These are phyloP conservation scores for Blastobotrys chiropterorum DNA, from an alignment of 805 yeast genomes.

Conservation along the genomic window DNA sequence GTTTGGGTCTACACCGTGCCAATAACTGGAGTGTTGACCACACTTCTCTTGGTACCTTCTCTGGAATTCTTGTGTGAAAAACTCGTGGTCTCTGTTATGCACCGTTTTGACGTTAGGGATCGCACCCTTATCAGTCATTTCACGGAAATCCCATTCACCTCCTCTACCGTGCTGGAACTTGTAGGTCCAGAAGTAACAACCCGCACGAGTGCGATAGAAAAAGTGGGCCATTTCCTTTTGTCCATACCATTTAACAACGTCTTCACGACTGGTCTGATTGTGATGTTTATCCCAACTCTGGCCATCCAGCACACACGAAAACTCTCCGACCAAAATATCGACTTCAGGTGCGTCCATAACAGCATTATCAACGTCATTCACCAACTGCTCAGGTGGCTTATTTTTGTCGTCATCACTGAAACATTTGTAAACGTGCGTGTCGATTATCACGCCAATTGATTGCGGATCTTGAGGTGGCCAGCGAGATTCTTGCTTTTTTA, in stretches of 20 bases:
- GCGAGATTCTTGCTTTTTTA: constrained; percentile 32
- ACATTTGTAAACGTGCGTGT: constrained; percentile 81
- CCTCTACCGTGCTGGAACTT: constrained; percentile 86
- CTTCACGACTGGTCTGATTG: constrained; percentile 42
- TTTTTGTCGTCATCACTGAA: constrained; percentile 67
- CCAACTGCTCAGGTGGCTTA: constrained; percentile 60
- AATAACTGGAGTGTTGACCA: constrained; percentile 54
- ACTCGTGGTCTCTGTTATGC: constrained; percentile 1
- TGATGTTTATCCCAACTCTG: constrained; percentile 56
- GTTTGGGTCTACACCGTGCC: constrained; percentile 54
- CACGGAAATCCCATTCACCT: constrained; percentile 92
- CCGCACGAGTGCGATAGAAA: constrained; percentile 51
- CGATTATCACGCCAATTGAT: constrained; percentile 61
- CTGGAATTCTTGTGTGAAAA: not conserved
- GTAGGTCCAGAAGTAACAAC: constrained; percentile 85
- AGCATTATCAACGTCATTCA: constrained; percentile 43
- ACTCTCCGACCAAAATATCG: constrained; percentile 84
- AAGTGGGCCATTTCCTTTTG: constrained; percentile 45
- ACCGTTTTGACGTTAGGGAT: constrained; percentile 33
- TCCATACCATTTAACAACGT: constrained; percentile 59
- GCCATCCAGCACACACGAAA: constrained; percentile 79
- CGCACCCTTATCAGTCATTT: constrained; percentile 63
- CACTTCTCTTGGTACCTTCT: constrained; percentile 35
- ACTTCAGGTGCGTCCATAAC: constrained; percentile 36
- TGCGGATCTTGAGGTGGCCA: constrained; percentile 26